Conservation (phyloP, 805 yeast genomes). For the Debaryomyces castellii region DNA sequence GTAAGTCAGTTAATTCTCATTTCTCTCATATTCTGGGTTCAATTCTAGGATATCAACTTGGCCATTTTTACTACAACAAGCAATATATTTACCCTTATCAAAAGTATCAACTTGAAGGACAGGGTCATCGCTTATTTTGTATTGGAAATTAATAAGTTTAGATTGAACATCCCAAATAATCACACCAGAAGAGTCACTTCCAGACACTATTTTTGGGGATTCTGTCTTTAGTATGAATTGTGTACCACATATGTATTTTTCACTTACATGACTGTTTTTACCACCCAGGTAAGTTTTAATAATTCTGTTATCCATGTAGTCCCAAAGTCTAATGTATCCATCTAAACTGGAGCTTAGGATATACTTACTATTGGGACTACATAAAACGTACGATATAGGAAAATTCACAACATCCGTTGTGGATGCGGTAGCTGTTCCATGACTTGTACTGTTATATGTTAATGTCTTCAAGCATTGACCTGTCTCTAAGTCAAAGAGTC, state of each 20-base stretch:
- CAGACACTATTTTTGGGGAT: conserved; percentile 52
- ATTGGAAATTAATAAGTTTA: conserved; percentile 43
- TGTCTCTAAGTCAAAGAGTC: conserved; percentile 82
- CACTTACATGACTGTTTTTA: conserved; percentile 35
- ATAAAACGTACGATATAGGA: conserved; percentile 72
- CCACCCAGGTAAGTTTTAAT: conserved; percentile 63
- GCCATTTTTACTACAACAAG: conserved; percentile 25
- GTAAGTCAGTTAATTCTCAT: not conserved
- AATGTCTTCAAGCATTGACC: conserved; percentile 92
- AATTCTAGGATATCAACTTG: conserved; percentile 19
- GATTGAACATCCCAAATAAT: conserved; percentile 69
- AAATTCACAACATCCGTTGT: conserved; percentile 47
- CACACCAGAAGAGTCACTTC: conserved; percentile 55
- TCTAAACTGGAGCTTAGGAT: conserved; percentile 78
- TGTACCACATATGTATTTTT: conserved; percentile 53
- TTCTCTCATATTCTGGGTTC: conserved; percentile 6
- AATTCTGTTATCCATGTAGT: conserved; percentile 75
- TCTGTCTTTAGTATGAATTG: conserved; percentile 44
- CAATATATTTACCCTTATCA: conserved; percentile 37
- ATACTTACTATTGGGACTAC: conserved; percentile 80
- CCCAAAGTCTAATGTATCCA: conserved; percentile 81
- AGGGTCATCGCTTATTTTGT: conserved; percentile 18
- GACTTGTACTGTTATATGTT: conserved; percentile 69
- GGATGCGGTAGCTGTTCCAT: conserved; percentile 59
- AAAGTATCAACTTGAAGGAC: conserved; percentile 43